These are phyloP conservation scores for Penicillium atrosanguineum DNA, from an alignment of 495 filamentous ascomycete species.

Conservation along the genomic window DNA sequence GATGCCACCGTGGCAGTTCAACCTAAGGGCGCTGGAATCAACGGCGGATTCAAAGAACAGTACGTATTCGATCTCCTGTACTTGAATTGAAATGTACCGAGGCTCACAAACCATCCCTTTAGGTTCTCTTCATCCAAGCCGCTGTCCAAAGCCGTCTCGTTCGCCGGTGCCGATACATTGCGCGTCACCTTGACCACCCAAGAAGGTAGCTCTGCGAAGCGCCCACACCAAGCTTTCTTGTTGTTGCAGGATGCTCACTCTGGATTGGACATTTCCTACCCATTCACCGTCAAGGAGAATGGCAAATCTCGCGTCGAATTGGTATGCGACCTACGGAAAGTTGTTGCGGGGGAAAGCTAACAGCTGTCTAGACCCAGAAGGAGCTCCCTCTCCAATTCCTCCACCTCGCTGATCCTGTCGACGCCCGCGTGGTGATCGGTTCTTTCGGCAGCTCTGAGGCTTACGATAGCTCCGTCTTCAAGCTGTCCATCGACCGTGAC, in stretches of 20 bases:
- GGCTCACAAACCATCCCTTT: conserved; percentile 15
- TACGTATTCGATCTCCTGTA: conserved; percentile 29
- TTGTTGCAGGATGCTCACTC: conserved; percentile 69
- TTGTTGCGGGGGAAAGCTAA: neutral
- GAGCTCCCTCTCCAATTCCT: conserved; percentile 87
- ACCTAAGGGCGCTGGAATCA: conserved; percentile 65
- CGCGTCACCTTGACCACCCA: conserved; percentile 79
- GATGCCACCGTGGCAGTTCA: conserved; percentile 79
- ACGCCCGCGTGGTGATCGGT: conserved; percentile 76
- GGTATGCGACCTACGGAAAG: conserved; percentile 43
- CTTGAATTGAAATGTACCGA: neutral
- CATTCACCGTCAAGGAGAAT: conserved; percentile 79
- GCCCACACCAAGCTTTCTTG: conserved; percentile 92
- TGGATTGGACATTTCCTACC: conserved; percentile 85
- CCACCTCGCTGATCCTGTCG: conserved; percentile 59
- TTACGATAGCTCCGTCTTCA: conserved; percentile 62
- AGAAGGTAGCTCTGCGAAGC: conserved; percentile 72
- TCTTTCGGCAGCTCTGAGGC: conserved; percentile 77
- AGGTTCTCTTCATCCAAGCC: conserved; percentile 65
- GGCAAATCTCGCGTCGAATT: conserved; percentile 82
- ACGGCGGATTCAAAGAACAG: conserved; percentile 69
- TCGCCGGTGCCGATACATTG: conserved; percentile 69
- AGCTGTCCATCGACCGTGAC: conserved; percentile 63
- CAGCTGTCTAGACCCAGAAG: conserved; percentile 67
- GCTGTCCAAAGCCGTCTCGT: conserved; percentile 59